Evolutionary conservation across 2,329 filamentous ascomycete species (phyloP).

Genomic region (Phoma sp.): DNA sequence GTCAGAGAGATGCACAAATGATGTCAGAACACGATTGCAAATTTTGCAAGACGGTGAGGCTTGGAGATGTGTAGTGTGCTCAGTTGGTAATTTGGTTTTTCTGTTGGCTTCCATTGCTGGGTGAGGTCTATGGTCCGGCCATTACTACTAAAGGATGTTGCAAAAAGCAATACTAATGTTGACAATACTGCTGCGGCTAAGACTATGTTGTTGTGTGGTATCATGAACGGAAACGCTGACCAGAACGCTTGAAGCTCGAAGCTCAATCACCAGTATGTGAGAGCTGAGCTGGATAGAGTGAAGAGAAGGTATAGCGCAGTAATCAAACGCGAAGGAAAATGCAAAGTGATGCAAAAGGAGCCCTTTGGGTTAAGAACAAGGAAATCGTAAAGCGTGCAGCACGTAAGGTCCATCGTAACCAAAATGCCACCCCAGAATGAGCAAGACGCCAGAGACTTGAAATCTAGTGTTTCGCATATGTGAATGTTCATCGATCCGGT

Average conservation of each 20-base stretch:
- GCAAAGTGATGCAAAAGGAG: neutral
- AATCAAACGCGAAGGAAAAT: slow-evolving; percentile 6
- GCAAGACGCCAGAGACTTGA: neutral
- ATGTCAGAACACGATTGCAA: slow-evolving; percentile 7
- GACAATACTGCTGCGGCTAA: slow-evolving; percentile 10
- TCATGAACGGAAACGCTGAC: slow-evolving; percentile 15
- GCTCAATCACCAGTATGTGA: slow-evolving; percentile 14
- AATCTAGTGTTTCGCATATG: neutral
- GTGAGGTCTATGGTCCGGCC: slow-evolving; percentile 15
- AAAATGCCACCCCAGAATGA: slow-evolving; percentile 6
- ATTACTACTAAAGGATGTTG: slow-evolving; percentile 3
- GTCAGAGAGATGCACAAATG: slow-evolving; percentile 3
- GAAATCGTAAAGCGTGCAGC: slow-evolving; percentile 3
- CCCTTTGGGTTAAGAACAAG: slow-evolving; percentile 1
- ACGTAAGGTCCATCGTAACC: slow-evolving; percentile 10
- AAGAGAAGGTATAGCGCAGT: slow-evolving; percentile 13
- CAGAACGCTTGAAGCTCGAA: slow-evolving; percentile 19
- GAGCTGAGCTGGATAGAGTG: slow-evolving; percentile 6
- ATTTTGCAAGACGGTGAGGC: neutral
- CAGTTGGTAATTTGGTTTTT: neutral
- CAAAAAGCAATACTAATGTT: slow-evolving; percentile 9
- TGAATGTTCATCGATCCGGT: slow-evolving; percentile 22
- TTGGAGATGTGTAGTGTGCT: neutral
- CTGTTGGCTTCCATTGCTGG: slow-evolving; percentile 8
- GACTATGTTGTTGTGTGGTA: slow-evolving; percentile 13